A percentile compares a stretch with the other conserved stretches of the same genome.
Evolutionary conservation across 2,329 filamentous ascomycete genomes (phyloP).

Genomic region (Pseudogymnoascus sp.): DNA sequence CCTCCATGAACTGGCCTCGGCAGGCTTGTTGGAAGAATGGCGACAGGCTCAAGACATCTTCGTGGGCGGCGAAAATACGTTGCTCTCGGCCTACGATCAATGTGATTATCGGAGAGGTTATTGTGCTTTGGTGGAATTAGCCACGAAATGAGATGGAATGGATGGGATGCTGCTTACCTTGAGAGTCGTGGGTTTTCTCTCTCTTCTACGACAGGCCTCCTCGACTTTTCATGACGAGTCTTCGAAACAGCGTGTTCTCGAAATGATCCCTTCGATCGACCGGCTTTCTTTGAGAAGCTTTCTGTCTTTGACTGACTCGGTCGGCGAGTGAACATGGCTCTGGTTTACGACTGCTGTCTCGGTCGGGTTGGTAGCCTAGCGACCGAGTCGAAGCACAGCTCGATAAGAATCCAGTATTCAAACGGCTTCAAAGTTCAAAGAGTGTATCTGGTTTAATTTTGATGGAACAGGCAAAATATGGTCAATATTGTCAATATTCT

Average conservation of each 20-base stretch:
- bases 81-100: constrained; percentile 72
- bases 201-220: constrained; percentile 21
- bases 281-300: constrained; percentile 24
- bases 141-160: background rate
- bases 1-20: constrained; percentile 53
- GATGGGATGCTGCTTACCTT: constrained; percentile 17
- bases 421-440: constrained; percentile 6
- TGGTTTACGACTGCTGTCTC: background rate
- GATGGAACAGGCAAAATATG: constrained; percentile 1
- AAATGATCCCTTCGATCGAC: constrained; percentile 24
- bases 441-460: background rate
- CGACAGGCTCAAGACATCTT: constrained; percentile 70
- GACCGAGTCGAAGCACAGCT: background rate
- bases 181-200: constrained; percentile 16
- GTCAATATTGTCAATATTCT: constrained; percentile 8
- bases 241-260: constrained; percentile 30
- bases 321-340: constrained; percentile 16
- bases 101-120: constrained; percentile 65
- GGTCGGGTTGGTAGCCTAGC: constrained; percentile 3
- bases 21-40: constrained; percentile 67
- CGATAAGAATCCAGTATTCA: background rate
- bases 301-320: constrained; percentile 22
- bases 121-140: constrained; percentile 33
- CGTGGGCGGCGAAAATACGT: constrained; percentile 84
- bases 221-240: constrained; percentile 23